Evolutionary conservation across 2,329 filamentous ascomycete species (phyloP).

Genomic region (Aspergillus terreus): DNA sequence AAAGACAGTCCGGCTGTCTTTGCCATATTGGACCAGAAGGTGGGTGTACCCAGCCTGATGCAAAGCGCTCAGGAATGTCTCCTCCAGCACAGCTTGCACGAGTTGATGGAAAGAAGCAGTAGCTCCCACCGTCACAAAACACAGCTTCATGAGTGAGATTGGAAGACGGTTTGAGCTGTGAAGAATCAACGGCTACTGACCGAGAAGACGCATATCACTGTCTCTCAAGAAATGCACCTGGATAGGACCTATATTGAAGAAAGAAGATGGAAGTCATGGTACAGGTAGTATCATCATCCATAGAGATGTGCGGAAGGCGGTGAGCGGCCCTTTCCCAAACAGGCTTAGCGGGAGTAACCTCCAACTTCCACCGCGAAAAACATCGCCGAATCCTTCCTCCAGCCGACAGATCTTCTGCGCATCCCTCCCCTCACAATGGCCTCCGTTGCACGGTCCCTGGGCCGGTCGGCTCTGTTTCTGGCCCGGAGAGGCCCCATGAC

Average conservation of each 20-base stretch:
- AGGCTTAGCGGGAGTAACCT: slow-evolving; percentile 19
- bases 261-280: background rate
- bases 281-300: background rate
- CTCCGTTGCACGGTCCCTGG: slow-evolving; percentile 35
- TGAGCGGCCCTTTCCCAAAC: slow-evolving; percentile 6
- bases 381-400: slow-evolving; percentile 20
- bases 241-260: background rate
- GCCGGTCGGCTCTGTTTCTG: slow-evolving; percentile 32
- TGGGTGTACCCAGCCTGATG: slow-evolving; percentile 61
- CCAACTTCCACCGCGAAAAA: slow-evolving; percentile 19
- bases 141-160: slow-evolving; percentile 40
- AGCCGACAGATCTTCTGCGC: slow-evolving; percentile 1
- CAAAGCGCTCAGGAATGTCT: slow-evolving; percentile 62
- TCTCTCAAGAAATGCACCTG: background rate
- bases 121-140: slow-evolving; percentile 88
- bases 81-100: slow-evolving; percentile 61
- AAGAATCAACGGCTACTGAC: background rate
- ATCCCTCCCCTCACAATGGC: slow-evolving; percentile 31
- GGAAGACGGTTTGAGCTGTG: background rate
- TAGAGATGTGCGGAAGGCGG: background rate
- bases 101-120: slow-evolving; percentile 78
- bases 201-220: background rate
- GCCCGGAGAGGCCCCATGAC: slow-evolving; percentile 27
- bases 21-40: slow-evolving; percentile 77
- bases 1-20: slow-evolving; percentile 57